phyloP scores from a whole-genome alignment of 228 moss, liverwort and hornwort species.

The Sphagnum magellanicum region DNA sequence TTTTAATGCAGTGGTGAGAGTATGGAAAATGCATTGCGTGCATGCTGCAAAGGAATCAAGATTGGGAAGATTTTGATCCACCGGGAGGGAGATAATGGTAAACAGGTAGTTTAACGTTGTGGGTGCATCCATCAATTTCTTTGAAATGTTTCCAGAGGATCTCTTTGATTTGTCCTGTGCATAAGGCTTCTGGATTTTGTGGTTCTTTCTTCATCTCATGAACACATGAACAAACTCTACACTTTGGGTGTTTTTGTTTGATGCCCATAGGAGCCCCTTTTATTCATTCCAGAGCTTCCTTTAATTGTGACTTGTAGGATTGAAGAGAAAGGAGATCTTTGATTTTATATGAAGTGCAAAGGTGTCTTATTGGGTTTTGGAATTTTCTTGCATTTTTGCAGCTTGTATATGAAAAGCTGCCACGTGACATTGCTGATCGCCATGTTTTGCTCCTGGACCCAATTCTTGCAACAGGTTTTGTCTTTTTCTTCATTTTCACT shows the following conservation, averaged over 20 bases:
- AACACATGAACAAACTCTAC: too few relatives aligned
- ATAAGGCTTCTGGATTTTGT: too few relatives aligned
- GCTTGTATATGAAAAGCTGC: constrained; percentile 89
- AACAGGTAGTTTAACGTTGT: constrained; percentile 24
- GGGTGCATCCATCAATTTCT: too few relatives aligned
- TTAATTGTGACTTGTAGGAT: too few relatives aligned
- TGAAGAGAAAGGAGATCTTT: too few relatives aligned
- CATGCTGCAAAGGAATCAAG: constrained; percentile 98
- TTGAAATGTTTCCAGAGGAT: too few relatives aligned
- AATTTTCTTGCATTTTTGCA: constrained; percentile 6
- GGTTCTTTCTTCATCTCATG: too few relatives aligned
- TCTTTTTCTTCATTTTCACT: not conserved
- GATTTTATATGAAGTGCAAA: too few relatives aligned
- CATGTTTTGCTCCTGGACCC: constrained; percentile 93
- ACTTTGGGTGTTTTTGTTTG: too few relatives aligned
- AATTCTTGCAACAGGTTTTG: constrained; percentile 79
- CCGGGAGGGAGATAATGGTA: constrained; percentile 93
- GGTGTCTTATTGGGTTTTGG: not conserved
- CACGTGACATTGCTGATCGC: constrained; percentile 76
- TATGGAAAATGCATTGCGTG: constrained; percentile 97
- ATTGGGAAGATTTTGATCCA: constrained; percentile 96
- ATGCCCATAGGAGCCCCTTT: too few relatives aligned
- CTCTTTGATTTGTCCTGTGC: too few relatives aligned
- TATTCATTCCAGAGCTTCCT: too few relatives aligned
- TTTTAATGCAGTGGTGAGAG: constrained; percentile 72